Evolutionary conservation across 2,329 filamentous ascomycete species (phyloP).

Genomic region (Trichoderma sp.): DNA sequence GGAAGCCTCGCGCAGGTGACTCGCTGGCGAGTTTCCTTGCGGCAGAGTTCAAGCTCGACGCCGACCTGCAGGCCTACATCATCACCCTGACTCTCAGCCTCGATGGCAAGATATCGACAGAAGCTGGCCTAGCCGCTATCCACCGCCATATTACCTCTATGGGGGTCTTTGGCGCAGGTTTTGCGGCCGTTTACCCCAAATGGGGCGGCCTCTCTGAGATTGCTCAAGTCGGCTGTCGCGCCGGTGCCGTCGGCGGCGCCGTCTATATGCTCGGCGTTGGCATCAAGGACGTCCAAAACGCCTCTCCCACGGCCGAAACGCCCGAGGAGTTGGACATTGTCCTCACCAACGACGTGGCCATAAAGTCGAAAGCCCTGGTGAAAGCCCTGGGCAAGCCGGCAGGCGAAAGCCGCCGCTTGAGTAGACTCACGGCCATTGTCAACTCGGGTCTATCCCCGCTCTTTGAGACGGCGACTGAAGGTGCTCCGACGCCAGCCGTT

Average conservation of each 20-base stretch:
- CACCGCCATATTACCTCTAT: conserved; percentile 80
- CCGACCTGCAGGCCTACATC: conserved; percentile 60
- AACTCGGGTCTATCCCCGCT: conserved; percentile 61
- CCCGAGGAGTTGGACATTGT: conserved; percentile 40
- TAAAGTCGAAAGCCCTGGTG: conserved; percentile 55
- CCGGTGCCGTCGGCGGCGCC: conserved; percentile 84
- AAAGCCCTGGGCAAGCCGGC: conserved; percentile 37
- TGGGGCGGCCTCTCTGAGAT: conserved; percentile 90
- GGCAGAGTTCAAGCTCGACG: conserved; percentile 63
- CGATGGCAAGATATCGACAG: conserved; percentile 58
- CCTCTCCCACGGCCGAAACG: conserved; percentile 21
- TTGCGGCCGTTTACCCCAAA: conserved; percentile 85
- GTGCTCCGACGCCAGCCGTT: conserved; percentile 70
- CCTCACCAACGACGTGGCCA: conserved; percentile 55
- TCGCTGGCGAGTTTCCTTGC: conserved; percentile 59
- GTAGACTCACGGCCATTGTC: conserved; percentile 65
- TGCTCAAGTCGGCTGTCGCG: conserved; percentile 85
- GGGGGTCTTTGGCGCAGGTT: conserved; percentile 82
- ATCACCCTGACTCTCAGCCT: conserved; percentile 70
- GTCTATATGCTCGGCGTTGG: conserved; percentile 82
- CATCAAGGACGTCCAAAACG: conserved; percentile 41
- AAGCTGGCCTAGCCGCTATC: conserved; percentile 68
- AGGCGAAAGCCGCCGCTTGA: conserved; percentile 39
- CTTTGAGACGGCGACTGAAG: conserved; percentile 71
- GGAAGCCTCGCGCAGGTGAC: conserved; percentile 54